Conservation (phyloP, 1,284 basidiomycete species). For the Ceratobasidium theobromae region DNA sequence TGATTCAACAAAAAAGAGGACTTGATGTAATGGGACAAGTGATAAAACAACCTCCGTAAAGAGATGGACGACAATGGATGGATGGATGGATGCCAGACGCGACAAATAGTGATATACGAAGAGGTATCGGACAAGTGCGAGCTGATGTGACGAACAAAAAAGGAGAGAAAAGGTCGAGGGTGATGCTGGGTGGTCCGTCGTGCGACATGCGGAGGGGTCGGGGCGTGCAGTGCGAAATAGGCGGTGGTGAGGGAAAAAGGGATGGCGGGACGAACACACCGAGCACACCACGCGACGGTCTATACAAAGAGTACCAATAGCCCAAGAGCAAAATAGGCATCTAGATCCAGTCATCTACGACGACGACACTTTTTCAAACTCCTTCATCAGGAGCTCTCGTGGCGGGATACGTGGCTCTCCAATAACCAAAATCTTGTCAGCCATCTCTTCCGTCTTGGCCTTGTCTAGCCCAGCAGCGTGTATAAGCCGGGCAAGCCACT, state of each 20-base stretch:
- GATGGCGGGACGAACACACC: constrained; percentile 33
- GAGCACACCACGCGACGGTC: constrained; percentile 30
- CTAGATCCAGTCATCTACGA: constrained; percentile 23
- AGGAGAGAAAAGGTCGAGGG: constrained; percentile 9
- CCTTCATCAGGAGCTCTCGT: constrained; percentile 40
- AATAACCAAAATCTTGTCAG: constrained; percentile 40
- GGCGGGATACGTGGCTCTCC: constrained; percentile 39
- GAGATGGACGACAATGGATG: no score
- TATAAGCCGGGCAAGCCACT: constrained; percentile 72
- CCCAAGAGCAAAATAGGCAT: constrained; percentile 19
- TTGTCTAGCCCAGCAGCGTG: constrained; percentile 59
- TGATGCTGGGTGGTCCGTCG: constrained; percentile 25
- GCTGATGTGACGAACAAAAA: constrained; percentile 15
- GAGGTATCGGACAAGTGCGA: constrained; percentile 19
- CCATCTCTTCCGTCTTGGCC: constrained; percentile 57
- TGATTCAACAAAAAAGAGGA: no score
- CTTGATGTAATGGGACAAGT: no score
- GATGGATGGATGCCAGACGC: no score
- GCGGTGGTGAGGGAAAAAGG: constrained; percentile 4
- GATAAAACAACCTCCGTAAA: no score
- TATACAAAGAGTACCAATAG: constrained; percentile 28
- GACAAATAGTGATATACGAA: constrained; percentile 33
- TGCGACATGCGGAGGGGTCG: constrained; percentile 2
- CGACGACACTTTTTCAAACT: constrained; percentile 37
- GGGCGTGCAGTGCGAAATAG: background rate